Evolutionary conservation across 129 eudicot species (phyloP).

Genomic region (Flaveria bidentis): DNA sequence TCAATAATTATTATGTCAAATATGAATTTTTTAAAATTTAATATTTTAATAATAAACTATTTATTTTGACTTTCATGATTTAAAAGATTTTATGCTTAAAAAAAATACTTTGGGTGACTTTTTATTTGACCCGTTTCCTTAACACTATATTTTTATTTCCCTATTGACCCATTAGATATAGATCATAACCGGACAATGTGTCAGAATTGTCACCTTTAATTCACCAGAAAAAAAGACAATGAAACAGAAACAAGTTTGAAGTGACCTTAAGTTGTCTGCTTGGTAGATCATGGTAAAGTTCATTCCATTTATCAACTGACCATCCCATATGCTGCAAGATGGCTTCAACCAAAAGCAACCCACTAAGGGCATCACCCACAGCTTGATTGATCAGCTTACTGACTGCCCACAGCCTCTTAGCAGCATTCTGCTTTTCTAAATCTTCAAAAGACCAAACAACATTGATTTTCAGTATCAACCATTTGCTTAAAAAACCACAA

Average conservation of each 20-base stretch:
- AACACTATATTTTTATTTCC: background rate
- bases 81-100: background rate
- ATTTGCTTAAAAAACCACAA: slow-evolving; percentile 2
- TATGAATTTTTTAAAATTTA: background rate
- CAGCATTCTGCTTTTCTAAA: slow-evolving; percentile 73
- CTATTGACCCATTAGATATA: background rate
- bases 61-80: slow-evolving; percentile 11
- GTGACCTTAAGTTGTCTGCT: slow-evolving; percentile 91
- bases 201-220: background rate
- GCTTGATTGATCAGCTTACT: slow-evolving; percentile 80
- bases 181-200: background rate
- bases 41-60: background rate
- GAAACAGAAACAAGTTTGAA: background rate
- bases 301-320: slow-evolving; percentile 70
- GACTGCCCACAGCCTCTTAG: slow-evolving; percentile 69
- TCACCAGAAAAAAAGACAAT: background rate
- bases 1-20: background rate
- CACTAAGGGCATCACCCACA: slow-evolving; percentile 85
- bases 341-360: slow-evolving; percentile 80
- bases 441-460: slow-evolving; percentile 36
- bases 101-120: background rate
- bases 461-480: slow-evolving; percentile 11
- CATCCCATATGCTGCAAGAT: slow-evolving; percentile 76
- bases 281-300: slow-evolving; percentile 74
- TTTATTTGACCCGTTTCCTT: background rate